Evolutionary conservation across 306 rosid species (phyloP), one percentile per base, ranked within the genome.

Genomic region (Inga oerstediana): DNA sequence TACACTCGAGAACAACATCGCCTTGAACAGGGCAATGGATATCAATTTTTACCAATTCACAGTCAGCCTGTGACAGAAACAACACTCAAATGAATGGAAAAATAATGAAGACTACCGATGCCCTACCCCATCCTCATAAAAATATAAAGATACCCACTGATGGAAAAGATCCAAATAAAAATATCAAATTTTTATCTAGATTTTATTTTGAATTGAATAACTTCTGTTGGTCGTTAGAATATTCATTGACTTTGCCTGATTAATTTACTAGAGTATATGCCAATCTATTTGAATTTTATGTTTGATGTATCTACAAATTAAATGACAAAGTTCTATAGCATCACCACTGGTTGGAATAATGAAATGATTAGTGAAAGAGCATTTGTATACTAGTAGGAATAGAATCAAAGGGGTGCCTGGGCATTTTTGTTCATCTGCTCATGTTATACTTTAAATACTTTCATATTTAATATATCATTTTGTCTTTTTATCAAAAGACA

Each of bases 1-100:
- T 94, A 80, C 97, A 94, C 89, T 94, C 97, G 70, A 97, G 94
- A 91, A 97, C 97, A 43, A 97, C 97, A 84, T 97, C 99, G 8
- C 99, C 99, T 90, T 94, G 98, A 84, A 91, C 85, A 80, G 91
- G 99, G 86, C 98, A 94, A 84, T 90, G 94, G 79, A 97, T 90
- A 89, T 97, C 99, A 88, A 97, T 92, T 86, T 97, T 97, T 54
- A 91, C 92, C 46, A 97, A 88, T 71, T 97, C 98, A 77, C 92
- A 89, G 81, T 94, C 99, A 88, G 78, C 84, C 98, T 97, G 94
- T 76, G 80, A 84, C 84, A 89, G 80, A 86, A 24, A 72, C 1
- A 74, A 80, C 30, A 84, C 30, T 46, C 69, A 79, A 71, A 45
- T 19, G 24, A 78, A 15, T 70, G 16, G 78, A 79, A 39, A 39